Percentiles rank a stretch among this genome's conserved stretches.
phyloP scores from a whole-genome alignment of 2,329 filamentous ascomycete genomes.

The Claviceps quebecensis region DNA sequence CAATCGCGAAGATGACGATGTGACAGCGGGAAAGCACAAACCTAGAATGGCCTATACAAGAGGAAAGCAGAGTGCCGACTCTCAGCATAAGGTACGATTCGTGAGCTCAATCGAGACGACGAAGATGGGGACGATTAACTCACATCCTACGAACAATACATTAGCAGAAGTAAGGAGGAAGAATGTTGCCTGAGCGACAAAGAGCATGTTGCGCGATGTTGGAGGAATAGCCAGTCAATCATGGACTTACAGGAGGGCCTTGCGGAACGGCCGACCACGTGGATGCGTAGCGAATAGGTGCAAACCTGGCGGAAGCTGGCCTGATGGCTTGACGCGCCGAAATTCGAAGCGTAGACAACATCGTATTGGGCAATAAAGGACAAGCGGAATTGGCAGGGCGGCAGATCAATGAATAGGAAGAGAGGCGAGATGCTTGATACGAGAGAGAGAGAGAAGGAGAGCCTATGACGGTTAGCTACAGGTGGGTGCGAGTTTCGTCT shows the following conservation, averaged over 20 bases:
- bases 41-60: slow-evolving; percentile 56
- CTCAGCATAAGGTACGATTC: neutral
- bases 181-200: neutral
- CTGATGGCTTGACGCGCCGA: slow-evolving; percentile 36
- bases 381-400: neutral
- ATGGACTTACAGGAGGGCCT: slow-evolving; percentile 73
- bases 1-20: neutral
- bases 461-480: no score
- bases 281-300: slow-evolving; percentile 46
- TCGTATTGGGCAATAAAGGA: slow-evolving; percentile 24
- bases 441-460: no score
- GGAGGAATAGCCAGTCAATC: neutral
- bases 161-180: neutral
- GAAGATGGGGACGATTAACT: slow-evolving; percentile 1
- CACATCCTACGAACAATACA: slow-evolving; percentile 7
- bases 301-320: slow-evolving; percentile 25
- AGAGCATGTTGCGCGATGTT: neutral
- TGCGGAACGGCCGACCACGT: slow-evolving; percentile 86
- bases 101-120: neutral
- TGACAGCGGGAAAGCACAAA: slow-evolving; percentile 24
- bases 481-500: no score
- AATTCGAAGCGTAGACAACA: slow-evolving; percentile 43
- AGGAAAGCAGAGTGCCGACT: neutral
- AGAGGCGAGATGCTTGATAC: neutral
- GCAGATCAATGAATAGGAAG: neutral